Base-by-base conservation (phyloP, 2,329 filamentous ascomycete genomes). In the Alternaria sp. region DNA sequence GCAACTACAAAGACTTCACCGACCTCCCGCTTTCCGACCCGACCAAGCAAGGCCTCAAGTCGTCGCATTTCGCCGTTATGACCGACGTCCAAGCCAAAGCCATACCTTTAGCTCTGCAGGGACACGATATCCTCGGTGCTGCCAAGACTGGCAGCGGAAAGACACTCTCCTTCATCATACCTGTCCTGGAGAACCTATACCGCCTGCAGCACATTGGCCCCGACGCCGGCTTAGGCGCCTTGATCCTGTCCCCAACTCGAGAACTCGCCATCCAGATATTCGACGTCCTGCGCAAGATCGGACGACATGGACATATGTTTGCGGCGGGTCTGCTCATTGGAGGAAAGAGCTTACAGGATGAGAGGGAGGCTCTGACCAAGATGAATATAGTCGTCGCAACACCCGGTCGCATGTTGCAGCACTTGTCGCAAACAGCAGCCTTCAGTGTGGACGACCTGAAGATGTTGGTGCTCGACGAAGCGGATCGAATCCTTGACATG, bases 361-460 rank as follows among this genome's bases (percentile, higher is more conserved):
- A 99, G 81, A 89, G 92, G 23, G 92, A 96, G 71, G 87, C 94
- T 32, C 78, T 99, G 64, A 88, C 89, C 4, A 88, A 93, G 68
- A 98, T 99, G 95, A 99, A 98, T 77, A 98, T 99, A 51, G 83
- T 99, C 25, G 93, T 99, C 10, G 97, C 94, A 75, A 99, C 96
- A 1, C 96, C 96, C 0, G 96, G 96, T 2, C 89, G 96, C 36
- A 97, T 99, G 86, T 83, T 98, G 71, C 96, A 99, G 81, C 96
- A 99, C 80, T 85, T 99, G 74, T 95, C 97, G 74, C 94, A 97
- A 83, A 98, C 95, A 0, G 92, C 93, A 1, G 89, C 91, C 17
- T 91, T 99, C 76, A 93, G 95, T 68, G 91, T 95, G 67, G 91
- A 96, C 77, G 96, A 97, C 77, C 80, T 99, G 67, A 93, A 97